phyloP scores from a whole-genome alignment of 495 filamentous ascomycete genomes.

The Penicillium lividum region DNA sequence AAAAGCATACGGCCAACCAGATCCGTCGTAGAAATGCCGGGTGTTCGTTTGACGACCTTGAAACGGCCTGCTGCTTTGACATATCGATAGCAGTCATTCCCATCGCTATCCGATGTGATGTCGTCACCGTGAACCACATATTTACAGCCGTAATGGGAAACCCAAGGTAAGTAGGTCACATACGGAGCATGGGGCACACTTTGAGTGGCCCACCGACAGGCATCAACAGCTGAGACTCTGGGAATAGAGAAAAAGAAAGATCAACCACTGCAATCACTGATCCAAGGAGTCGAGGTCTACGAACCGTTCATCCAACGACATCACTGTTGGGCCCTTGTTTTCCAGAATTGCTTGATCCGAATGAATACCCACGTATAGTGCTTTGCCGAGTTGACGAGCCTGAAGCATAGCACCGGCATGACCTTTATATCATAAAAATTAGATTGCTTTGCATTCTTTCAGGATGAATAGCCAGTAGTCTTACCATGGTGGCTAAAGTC shows the following conservation, averaged over 20 bases:
- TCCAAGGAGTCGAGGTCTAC: slow-evolving; percentile 14
- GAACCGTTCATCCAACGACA: slow-evolving; percentile 86
- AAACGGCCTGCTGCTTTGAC: slow-evolving; percentile 92
- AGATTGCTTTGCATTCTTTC: neutral
- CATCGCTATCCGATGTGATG: slow-evolving; percentile 79
- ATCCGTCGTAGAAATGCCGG: slow-evolving; percentile 95
- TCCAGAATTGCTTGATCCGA: slow-evolving; percentile 91
- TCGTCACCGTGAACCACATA: slow-evolving; percentile 94
- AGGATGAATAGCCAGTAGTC: slow-evolving; percentile 10
- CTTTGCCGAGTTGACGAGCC: slow-evolving; percentile 79
- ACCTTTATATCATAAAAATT: slow-evolving; percentile 47
- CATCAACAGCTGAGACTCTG: slow-evolving; percentile 80
- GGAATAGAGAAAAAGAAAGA: slow-evolving; percentile 2
- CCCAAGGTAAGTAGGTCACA: slow-evolving; percentile 90
- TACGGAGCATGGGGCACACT: slow-evolving; percentile 88
- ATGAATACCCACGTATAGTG: slow-evolving; percentile 89
- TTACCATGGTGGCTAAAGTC: slow-evolving; percentile 97
- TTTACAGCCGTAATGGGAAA: slow-evolving; percentile 87
- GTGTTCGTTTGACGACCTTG: slow-evolving; percentile 92
- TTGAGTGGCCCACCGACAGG: slow-evolving; percentile 89
- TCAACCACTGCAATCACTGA: slow-evolving; percentile 15
- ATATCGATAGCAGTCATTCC: slow-evolving; percentile 95
- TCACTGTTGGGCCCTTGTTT: slow-evolving; percentile 97
- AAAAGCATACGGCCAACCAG: slow-evolving; percentile 95
- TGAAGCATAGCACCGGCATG: slow-evolving; percentile 97